Evolutionary conservation across 495 filamentous ascomycete species (phyloP), one percentile per base, ranked within the genome.

Genomic region (Xylaria cubensis): DNA sequence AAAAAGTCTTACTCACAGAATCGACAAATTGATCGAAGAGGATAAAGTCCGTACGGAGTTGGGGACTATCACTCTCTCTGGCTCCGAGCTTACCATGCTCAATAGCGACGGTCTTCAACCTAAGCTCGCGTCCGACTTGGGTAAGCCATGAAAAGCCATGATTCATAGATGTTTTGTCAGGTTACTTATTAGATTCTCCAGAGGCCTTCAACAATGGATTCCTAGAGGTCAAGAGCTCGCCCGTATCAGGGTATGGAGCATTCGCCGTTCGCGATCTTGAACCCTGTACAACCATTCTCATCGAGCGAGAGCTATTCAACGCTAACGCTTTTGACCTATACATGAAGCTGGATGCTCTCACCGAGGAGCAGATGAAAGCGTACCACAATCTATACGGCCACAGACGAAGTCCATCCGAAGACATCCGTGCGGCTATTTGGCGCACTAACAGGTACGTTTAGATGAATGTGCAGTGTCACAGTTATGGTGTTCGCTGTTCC

Each of bases 221-320:
- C n/a, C 72, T 81, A 21, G 56, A 77, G 32, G 62, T 82, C 26
- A 71, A 71, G 5, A 62, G 62, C 0, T 82, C 80, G 13, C 51
- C 24, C 0, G 24, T 71, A 0, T 75, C 76, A 10, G 80, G 80
- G 0, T 69, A 76, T n/a, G 80, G 80, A 19, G 72, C 66, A 15
- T 81, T 82, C 41, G 79, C 80, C 13, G 67, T 69, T 0, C 39
- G 63, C 2, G 72, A 78, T 36, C 73, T 82, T 53, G 62, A 65
- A 50, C 21, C 64, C 0, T 64, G 55, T n/a, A 72, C 77, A 61
- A 48, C 72, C 6, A 75, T 82, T 12, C 64, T 80, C 2, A 59
- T 75, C 15, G 80, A 82, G 55, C 46, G 53, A 17, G 73, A 80
- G n/a, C 62, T 82, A 1, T 71, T 81, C 13, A 55, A 39, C n/a